A percentile compares a stretch with the other conserved stretches of the same genome.
Conservation (phyloP, 1,139 yeast genomes). For the Geotrichum fermentans region DNA sequence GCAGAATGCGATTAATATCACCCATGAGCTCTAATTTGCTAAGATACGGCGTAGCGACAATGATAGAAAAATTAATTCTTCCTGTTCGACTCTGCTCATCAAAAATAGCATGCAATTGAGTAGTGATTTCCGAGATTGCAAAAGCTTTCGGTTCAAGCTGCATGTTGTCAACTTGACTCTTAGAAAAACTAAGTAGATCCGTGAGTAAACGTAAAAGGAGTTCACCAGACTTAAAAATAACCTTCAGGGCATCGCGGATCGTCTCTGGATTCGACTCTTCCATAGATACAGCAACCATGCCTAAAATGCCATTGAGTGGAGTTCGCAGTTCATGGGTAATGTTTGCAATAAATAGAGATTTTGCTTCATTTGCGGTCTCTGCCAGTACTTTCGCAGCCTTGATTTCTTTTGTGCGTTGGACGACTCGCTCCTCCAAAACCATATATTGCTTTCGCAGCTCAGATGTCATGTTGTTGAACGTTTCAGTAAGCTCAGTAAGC, state of each 20-base stretch:
- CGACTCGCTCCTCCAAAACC: slow-evolving; percentile 84
- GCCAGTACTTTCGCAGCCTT: slow-evolving; percentile 46
- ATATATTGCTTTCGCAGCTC: slow-evolving; percentile 82
- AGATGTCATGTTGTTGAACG: slow-evolving; percentile 89
- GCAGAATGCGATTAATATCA: slow-evolving; percentile 86
- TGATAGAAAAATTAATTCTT: slow-evolving; percentile 46
- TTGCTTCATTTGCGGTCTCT: slow-evolving; percentile 81
- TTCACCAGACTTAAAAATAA: slow-evolving; percentile 85
- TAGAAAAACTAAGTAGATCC: slow-evolving; percentile 78
- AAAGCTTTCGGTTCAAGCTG: slow-evolving; percentile 77
- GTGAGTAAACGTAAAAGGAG: slow-evolving; percentile 76
- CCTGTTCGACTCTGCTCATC: slow-evolving; percentile 78
- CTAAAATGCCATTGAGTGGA: slow-evolving; percentile 86
- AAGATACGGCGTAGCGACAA: slow-evolving; percentile 43
- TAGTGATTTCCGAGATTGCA: slow-evolving; percentile 63
- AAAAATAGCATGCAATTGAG: slow-evolving; percentile 84
- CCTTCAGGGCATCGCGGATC: slow-evolving; percentile 63
- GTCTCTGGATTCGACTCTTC: slow-evolving; percentile 65
- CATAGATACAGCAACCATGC: slow-evolving; percentile 92
- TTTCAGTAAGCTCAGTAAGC: slow-evolving; percentile 80
- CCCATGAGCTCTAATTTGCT: slow-evolving; percentile 59
- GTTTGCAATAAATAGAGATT: slow-evolving; percentile 88
- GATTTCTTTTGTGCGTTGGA: slow-evolving; percentile 76
- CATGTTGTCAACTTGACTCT: slow-evolving; percentile 68
- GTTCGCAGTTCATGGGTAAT: slow-evolving; percentile 90